A percentile compares a stretch with the other conserved stretches of the same genome.
Conservation (phyloP, 108 stramenopile species). For the Conticribra guillardii region DNA sequence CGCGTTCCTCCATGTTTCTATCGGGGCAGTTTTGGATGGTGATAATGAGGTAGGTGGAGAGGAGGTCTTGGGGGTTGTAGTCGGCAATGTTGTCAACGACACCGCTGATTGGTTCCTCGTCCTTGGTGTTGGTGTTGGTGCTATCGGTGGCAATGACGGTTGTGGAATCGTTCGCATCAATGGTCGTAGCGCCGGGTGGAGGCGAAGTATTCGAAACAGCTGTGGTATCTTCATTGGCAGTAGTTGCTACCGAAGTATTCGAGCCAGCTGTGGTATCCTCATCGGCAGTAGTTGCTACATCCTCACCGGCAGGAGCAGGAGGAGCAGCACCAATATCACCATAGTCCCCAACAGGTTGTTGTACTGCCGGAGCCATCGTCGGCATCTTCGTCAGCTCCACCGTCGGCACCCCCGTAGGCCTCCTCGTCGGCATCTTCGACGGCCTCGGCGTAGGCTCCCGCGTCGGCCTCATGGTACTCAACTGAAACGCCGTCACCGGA, state of each 20-base stretch:
- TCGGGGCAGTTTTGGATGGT: background rate
- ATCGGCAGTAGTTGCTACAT: background rate
- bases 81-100: background rate
- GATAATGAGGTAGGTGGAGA: background rate
- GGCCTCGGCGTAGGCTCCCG: background rate
- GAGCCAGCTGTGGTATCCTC: background rate
- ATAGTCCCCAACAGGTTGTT: too few species aligned
- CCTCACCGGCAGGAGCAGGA: too few species aligned
- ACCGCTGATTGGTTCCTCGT: too few species aligned
- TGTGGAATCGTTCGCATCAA: background rate
- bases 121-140: too few species aligned
- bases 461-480: background rate
- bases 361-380: too few species aligned
- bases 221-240: background rate
- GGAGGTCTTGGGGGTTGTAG: background rate
- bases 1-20: background rate
- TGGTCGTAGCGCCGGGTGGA: too few species aligned
- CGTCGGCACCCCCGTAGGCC: too few species aligned
- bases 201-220: too few species aligned
- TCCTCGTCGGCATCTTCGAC: background rate
- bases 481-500: background rate
- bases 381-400: too few species aligned
- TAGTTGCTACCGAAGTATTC: background rate
- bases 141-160: too few species aligned
- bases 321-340: too few species aligned